phyloP scores from a whole-genome alignment of 1,139 yeast genomes.

The Eremothecium cymbalariae region DNA sequence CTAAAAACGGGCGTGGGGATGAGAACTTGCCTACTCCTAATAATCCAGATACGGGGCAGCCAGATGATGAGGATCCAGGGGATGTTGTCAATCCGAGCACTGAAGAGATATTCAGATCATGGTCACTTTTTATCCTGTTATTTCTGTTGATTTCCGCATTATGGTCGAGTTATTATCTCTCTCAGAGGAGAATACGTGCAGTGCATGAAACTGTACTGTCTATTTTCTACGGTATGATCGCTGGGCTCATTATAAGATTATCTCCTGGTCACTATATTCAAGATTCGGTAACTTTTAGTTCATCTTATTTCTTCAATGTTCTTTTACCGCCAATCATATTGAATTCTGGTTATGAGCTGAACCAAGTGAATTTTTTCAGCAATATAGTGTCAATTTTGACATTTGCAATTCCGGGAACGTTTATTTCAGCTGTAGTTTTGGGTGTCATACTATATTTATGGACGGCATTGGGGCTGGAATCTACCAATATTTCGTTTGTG shows the following conservation, averaged over 20 bases:
- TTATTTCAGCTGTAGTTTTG: slow-evolving; percentile 79
- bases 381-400: slow-evolving; percentile 86
- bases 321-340: slow-evolving; percentile 92
- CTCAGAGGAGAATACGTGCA: slow-evolving; percentile 85
- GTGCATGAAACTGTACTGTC: slow-evolving; percentile 95
- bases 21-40: no score
- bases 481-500: slow-evolving; percentile 79
- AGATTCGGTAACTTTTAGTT: slow-evolving; percentile 91
- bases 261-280: slow-evolving; percentile 96
- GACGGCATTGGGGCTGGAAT: slow-evolving; percentile 88
- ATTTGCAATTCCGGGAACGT: slow-evolving; percentile 96
- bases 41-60: slow-evolving; percentile 20
- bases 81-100: slow-evolving; percentile 76
- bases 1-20: background rate
- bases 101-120: slow-evolving; percentile 90
- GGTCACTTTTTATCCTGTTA: slow-evolving; percentile 89
- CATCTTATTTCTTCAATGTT: slow-evolving; percentile 88
- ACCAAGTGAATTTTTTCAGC: slow-evolving; percentile 89
- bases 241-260: slow-evolving; percentile 80
- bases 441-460: slow-evolving; percentile 81
- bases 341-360: slow-evolving; percentile 92
- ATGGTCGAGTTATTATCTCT: slow-evolving; percentile 92
- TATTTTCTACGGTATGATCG: slow-evolving; percentile 93
- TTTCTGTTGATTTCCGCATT: slow-evolving; percentile 76
- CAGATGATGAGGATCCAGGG: slow-evolving; percentile 31